Evolutionary conservation across 2,329 filamentous ascomycete genomes (phyloP).

Genomic region (Lecanoromycetidae sp.): DNA sequence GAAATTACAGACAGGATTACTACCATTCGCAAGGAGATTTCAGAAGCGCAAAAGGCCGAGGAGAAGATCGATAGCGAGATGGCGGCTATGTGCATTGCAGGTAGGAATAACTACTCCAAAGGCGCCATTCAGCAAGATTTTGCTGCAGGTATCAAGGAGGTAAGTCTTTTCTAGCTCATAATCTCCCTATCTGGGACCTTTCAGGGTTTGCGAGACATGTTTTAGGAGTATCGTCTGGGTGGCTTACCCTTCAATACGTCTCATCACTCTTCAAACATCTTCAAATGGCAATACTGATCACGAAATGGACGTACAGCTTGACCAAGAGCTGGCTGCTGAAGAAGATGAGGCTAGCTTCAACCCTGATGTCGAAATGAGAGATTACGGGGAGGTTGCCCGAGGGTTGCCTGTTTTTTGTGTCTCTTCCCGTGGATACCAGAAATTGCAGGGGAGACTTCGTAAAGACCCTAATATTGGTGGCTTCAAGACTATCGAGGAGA

Average conservation of each 20-base stretch:
- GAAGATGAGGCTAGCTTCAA: slow-evolving; percentile 45
- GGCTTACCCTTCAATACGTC: no score
- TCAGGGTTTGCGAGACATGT: no score
- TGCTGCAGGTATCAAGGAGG: slow-evolving; percentile 47
- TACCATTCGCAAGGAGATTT: slow-evolving; percentile 23
- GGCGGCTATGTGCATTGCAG: slow-evolving; percentile 37
- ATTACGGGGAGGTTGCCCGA: slow-evolving; percentile 46
- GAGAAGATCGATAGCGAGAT: slow-evolving; percentile 26
- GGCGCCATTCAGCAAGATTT: slow-evolving; percentile 46
- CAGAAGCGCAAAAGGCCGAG: slow-evolving; percentile 23
- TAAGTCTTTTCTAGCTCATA: no score
- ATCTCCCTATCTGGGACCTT: no score
- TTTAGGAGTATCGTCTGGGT: no score
- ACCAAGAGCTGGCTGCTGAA: slow-evolving; percentile 43
- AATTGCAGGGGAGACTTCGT: slow-evolving; percentile 42
- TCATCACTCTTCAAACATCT: no score
- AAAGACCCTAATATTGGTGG: slow-evolving; percentile 42
- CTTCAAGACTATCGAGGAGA: slow-evolving; percentile 42
- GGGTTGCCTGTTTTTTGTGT: slow-evolving; percentile 53
- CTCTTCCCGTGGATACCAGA: slow-evolving; percentile 50
- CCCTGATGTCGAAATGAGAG: slow-evolving; percentile 41
- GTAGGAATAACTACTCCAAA: slow-evolving; percentile 46
- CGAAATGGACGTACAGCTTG: no score
- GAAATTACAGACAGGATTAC: slow-evolving; percentile 25
- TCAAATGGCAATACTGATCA: no score